A percentile compares a stretch with the other conserved stretches of the same genome.
Evolutionary conservation across 2,329 filamentous ascomycete species (phyloP).

Genomic region (Monosporascus sp.): DNA sequence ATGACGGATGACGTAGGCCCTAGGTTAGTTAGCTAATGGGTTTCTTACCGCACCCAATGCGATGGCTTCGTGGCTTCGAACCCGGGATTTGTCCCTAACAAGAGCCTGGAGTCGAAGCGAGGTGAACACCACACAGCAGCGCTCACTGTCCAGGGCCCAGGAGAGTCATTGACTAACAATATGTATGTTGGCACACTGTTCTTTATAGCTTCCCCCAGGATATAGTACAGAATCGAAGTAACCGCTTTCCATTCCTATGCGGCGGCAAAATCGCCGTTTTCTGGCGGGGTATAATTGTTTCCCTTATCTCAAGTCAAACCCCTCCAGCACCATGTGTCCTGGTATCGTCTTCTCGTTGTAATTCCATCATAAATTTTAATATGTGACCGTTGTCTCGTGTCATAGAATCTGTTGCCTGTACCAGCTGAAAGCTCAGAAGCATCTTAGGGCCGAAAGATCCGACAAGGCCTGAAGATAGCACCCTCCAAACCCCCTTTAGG

Average conservation of each 20-base stretch:
- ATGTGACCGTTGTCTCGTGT: slow-evolving; percentile 15
- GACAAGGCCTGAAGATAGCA: too few relatives aligned
- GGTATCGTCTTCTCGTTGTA: slow-evolving; percentile 9
- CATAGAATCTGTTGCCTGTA: slow-evolving; percentile 14
- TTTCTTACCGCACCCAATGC: too few relatives aligned
- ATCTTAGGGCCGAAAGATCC: background rate
- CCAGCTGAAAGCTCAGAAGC: slow-evolving; percentile 13
- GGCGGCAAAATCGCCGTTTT: background rate
- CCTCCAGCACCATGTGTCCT: background rate
- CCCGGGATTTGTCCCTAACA: too few relatives aligned
- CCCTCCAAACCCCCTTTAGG: too few relatives aligned
- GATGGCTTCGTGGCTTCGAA: too few relatives aligned
- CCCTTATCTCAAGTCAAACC: background rate
- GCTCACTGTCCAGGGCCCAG: too few relatives aligned
- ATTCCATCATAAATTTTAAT: slow-evolving; percentile 1
- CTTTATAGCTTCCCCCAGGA: background rate
- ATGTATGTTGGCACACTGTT: background rate
- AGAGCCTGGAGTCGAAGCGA: too few relatives aligned
- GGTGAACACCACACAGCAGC: too few relatives aligned
- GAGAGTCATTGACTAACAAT: too few relatives aligned
- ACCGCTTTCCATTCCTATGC: too few relatives aligned
- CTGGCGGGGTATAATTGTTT: slow-evolving; percentile 11
- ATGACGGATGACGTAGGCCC: too few relatives aligned
- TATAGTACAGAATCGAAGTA: background rate
- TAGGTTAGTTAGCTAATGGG: too few relatives aligned